These are phyloP conservation scores for Penicillium fimorum DNA, from an alignment of 495 filamentous ascomycete genomes.

Conservation along the genomic window DNA sequence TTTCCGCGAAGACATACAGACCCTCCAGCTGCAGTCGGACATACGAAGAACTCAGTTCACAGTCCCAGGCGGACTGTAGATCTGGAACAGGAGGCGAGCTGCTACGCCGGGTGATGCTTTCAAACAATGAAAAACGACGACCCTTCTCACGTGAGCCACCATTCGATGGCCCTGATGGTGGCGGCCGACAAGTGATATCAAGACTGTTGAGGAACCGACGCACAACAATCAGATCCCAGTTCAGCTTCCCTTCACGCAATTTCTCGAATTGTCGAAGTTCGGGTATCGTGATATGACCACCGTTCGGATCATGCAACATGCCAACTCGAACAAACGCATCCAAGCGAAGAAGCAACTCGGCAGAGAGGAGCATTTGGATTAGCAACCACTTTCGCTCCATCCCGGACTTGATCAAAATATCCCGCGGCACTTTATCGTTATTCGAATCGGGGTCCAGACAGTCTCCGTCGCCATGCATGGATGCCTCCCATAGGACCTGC, in stretches of 20 bases:
- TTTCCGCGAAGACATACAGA: constrained; percentile 49
- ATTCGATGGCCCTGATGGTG: constrained; percentile 2
- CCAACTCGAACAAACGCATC: constrained; percentile 61
- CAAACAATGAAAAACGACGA: constrained; percentile 28
- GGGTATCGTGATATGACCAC: constrained; percentile 49
- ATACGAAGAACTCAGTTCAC: constrained; percentile 38
- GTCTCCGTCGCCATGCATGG: constrained; percentile 52
- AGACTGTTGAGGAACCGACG: constrained; percentile 77
- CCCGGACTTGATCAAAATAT: constrained; percentile 36
- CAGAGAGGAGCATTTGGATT: constrained; percentile 73
- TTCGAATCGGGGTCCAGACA: constrained; percentile 43
- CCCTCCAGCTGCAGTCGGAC: constrained; percentile 49
- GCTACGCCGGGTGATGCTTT: constrained; percentile 26
- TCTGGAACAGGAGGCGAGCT: constrained; percentile 20
- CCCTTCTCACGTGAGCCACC: constrained; percentile 13
- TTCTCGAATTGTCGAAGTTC: constrained; percentile 65
- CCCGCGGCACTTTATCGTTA: constrained; percentile 33
- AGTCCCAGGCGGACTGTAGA: constrained; percentile 34
- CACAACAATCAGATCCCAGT: constrained; percentile 78
- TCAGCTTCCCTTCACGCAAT: constrained; percentile 63
- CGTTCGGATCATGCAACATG: constrained; percentile 50
- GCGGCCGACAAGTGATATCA: constrained; percentile 30
- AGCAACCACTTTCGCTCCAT: constrained; percentile 72
- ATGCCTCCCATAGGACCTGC: constrained; percentile 72
- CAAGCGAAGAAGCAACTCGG: constrained; percentile 72